Evolutionary conservation across 164 flowering plant species (phyloP).

Genomic region (Aristolochia californica): DNA sequence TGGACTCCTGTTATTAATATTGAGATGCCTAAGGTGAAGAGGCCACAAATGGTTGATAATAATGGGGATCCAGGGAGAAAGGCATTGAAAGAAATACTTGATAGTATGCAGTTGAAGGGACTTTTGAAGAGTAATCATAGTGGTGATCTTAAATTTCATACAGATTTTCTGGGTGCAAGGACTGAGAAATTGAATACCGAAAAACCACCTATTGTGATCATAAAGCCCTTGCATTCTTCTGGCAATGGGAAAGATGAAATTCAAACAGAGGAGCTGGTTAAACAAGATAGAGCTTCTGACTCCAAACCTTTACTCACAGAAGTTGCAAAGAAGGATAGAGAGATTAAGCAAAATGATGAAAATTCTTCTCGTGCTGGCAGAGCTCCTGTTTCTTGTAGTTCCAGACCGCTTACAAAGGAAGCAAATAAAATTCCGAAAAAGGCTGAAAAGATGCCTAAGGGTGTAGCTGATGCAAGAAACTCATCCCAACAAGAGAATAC

Average conservation of each 20-base stretch:
- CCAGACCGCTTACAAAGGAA: constrained; percentile 21
- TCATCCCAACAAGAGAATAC: constrained; percentile 12
- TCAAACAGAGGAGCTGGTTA: background rate
- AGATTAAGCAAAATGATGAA: constrained; percentile 13
- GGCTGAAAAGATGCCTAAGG: constrained; percentile 20
- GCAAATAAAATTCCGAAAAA: constrained; percentile 14
- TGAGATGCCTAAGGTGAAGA: constrained; percentile 39
- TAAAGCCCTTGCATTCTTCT: constrained; percentile 39
- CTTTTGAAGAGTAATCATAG: constrained; percentile 24
- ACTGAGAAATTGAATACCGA: constrained; percentile 16
- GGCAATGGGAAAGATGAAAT: constrained; percentile 4
- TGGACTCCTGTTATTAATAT: constrained; percentile 27
- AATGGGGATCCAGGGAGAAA: constrained; percentile 19
- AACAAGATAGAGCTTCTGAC: constrained; percentile 1
- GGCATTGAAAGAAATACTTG: constrained; percentile 47
- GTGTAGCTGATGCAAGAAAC: constrained; percentile 14
- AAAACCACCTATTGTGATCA: constrained; percentile 64
- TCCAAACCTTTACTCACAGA: constrained; percentile 9
- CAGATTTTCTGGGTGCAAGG: constrained; percentile 1
- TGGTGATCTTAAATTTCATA: constrained; percentile 8
- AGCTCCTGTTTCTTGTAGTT: constrained; percentile 4
- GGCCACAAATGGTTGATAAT: constrained; percentile 14
- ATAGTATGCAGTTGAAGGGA: constrained; percentile 44
- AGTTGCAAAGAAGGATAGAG: constrained; percentile 3
- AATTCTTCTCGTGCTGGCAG: constrained; percentile 18